Evolutionary conservation across 2,329 filamentous ascomycete species (phyloP).

Genomic region (Ascochyta koolunga): DNA sequence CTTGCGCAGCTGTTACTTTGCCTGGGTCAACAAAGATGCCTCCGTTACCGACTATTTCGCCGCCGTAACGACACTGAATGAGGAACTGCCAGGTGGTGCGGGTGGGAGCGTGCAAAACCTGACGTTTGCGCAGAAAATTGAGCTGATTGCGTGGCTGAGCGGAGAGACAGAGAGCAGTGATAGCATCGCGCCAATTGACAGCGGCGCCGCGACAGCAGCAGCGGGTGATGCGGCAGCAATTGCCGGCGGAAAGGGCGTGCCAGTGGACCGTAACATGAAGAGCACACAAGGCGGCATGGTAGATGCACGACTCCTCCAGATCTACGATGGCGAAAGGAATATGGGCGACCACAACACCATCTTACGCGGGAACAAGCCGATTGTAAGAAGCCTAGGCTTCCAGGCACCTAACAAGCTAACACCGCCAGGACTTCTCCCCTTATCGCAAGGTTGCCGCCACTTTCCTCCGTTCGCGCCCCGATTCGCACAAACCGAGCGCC

Average conservation of each 20-base stretch:
- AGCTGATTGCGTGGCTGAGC: slow-evolving; percentile 91
- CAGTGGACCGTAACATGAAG: slow-evolving; percentile 47
- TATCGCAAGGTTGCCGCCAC: slow-evolving; percentile 83
- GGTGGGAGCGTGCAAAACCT: slow-evolving; percentile 80
- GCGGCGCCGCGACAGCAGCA: slow-evolving; percentile 57
- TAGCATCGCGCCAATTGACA: slow-evolving; percentile 84
- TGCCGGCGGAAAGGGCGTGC: slow-evolving; percentile 55
- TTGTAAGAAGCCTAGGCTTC: slow-evolving; percentile 60
- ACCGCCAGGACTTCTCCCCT: slow-evolving; percentile 82
- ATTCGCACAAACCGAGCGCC: slow-evolving; percentile 46
- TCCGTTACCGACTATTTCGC: slow-evolving; percentile 91
- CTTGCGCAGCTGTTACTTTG: slow-evolving; percentile 93
- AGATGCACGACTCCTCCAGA: slow-evolving; percentile 82
- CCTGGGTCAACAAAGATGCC: slow-evolving; percentile 91
- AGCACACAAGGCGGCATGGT: slow-evolving; percentile 53
- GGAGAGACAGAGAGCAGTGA: slow-evolving; percentile 82
- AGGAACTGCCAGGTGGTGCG: slow-evolving; percentile 68
- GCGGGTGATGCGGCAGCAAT: slow-evolving; percentile 60
- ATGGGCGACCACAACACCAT: slow-evolving; percentile 93
- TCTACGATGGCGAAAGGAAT: slow-evolving; percentile 88
- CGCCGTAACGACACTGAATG: slow-evolving; percentile 79
- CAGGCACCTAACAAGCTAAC: slow-evolving; percentile 20
- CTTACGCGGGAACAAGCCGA: slow-evolving; percentile 84
- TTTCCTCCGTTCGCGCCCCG: slow-evolving; percentile 67
- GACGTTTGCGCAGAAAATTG: slow-evolving; percentile 87